phyloP scores from a whole-genome alignment of 306 rosid species.

The cucumber (Cucumis sativus) region Cucumber_9930_V3 NC_026661.2:3126001-3126500 shows the following conservation, averaged over 20 bases:
- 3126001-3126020: background rate
- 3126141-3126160: constrained; percentile 39
- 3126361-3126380: constrained; percentile 41
- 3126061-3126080: background rate
- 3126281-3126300: constrained; percentile 9
- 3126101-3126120: background rate
- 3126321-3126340: constrained; percentile 35
- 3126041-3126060: constrained; percentile 1
- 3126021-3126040: no score
- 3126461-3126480: background rate
- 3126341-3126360: constrained; percentile 47
- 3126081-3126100: background rate
- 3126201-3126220: background rate
- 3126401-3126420: constrained; percentile 36
- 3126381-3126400: constrained; percentile 44
- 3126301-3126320: constrained; percentile 50
- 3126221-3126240: background rate
- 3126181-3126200: constrained; percentile 82
- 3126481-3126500: background rate
- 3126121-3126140: background rate
- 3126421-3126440: constrained; percentile 47
- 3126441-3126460: background rate
- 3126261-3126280: background rate
- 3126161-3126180: constrained; percentile 65
- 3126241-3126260: background rate